Evolutionary conservation across 495 filamentous ascomycete species (phyloP).

Genomic region (Apiosordaria backusii): DNA sequence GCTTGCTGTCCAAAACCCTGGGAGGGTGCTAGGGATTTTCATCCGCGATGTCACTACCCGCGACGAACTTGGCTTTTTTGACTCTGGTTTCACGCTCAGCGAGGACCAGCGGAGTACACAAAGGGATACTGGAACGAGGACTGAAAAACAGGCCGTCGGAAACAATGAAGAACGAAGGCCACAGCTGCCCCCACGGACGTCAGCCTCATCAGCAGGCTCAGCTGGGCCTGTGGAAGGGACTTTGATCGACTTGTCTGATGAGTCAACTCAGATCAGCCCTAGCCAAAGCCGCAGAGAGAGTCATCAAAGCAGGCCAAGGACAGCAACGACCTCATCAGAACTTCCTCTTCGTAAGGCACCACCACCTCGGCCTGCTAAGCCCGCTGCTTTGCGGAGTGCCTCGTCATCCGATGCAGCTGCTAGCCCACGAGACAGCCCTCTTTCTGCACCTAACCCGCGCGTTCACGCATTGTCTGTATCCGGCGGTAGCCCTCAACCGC

Average conservation of each 20-base stretch:
- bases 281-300: constrained; percentile 23
- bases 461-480: constrained; percentile 7
- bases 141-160: background rate
- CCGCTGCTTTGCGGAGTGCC: constrained; percentile 55
- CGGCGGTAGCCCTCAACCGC: background rate
- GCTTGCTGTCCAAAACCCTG: constrained; percentile 76
- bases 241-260: constrained; percentile 63
- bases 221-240: constrained; percentile 48
- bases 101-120: constrained; percentile 18
- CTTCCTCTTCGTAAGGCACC: constrained; percentile 39
- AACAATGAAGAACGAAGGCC: constrained; percentile 21
- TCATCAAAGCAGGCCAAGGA: constrained; percentile 2
- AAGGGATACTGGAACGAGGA: constrained; percentile 14
- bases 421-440: background rate
- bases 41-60: constrained; percentile 91
- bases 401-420: constrained; percentile 20
- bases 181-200: constrained; percentile 36
- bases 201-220: constrained; percentile 16
- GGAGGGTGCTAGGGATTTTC: constrained; percentile 75
- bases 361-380: constrained; percentile 62
- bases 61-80: constrained; percentile 66
- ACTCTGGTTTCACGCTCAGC: constrained; percentile 53
- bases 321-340: constrained; percentile 30
- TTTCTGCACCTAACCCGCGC: constrained; percentile 18
- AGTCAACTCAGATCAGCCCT: constrained; percentile 37